These are phyloP conservation scores for Exophiala oligosperma DNA, from an alignment of 2,329 filamentous ascomycete species.

Conservation along the genomic window DNA sequence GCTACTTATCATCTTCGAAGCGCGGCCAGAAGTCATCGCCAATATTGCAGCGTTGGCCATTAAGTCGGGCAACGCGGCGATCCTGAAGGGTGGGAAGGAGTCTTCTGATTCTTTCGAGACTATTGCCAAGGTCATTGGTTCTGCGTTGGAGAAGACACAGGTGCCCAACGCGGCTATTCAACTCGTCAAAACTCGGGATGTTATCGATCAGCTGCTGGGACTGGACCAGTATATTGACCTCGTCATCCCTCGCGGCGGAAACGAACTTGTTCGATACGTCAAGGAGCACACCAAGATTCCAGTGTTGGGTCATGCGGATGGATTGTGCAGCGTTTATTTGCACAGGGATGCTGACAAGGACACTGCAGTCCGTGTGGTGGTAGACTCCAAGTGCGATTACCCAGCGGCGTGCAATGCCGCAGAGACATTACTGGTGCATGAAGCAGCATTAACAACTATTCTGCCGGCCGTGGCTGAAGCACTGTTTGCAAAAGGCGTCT, in stretches of 20 bases:
- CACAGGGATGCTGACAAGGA: conserved; percentile 72
- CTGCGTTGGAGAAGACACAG: conserved; percentile 67
- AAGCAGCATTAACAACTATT: conserved; percentile 64
- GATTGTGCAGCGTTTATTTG: conserved; percentile 84
- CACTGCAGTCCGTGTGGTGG: conserved; percentile 72
- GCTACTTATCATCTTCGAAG: conserved; percentile 98
- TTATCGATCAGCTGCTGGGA: conserved; percentile 80
- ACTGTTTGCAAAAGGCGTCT: conserved; percentile 74
- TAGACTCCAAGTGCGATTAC: conserved; percentile 93
- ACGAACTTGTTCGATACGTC: conserved; percentile 86
- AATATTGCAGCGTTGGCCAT: conserved; percentile 95
- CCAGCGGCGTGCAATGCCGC: conserved; percentile 92
- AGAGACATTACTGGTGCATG: conserved; percentile 88
- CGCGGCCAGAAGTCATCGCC: conserved; percentile 94
- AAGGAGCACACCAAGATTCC: conserved; percentile 91
- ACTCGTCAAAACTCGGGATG: conserved; percentile 89
- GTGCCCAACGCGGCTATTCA: conserved; percentile 89
- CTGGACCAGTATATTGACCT: conserved; percentile 89
- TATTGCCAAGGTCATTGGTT: conserved; percentile 81
- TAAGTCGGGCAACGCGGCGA: conserved; percentile 96
- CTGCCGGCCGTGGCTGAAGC: conserved; percentile 73
- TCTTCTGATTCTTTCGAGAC: conserved; percentile 92
- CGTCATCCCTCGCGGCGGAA: conserved; percentile 88
- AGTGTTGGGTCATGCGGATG: conserved; percentile 93
- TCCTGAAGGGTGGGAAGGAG: conserved; percentile 95